Conservation (phyloP, 768 basidiomycete genomes). For the Amanita fuliginea region DNA sequence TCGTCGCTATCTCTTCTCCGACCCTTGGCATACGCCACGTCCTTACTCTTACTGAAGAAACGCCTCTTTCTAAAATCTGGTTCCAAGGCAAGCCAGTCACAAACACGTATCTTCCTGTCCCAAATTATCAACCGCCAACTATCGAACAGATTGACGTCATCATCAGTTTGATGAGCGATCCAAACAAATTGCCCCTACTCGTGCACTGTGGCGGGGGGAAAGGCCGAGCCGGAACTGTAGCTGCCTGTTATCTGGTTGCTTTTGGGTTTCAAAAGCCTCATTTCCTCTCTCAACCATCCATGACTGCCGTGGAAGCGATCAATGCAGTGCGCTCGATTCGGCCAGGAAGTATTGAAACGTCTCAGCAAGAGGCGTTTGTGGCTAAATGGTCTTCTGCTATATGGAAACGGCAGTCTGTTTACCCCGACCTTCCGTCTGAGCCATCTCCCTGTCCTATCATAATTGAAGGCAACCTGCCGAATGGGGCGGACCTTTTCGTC, state of each 20-base stretch:
- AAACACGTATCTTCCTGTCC: constrained; percentile 46
- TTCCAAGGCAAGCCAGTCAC: constrained; percentile 31
- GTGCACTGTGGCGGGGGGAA: constrained; percentile 57
- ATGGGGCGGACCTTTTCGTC: constrained; percentile 30
- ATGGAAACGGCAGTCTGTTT: constrained; percentile 45
- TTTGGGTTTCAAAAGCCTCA: constrained; percentile 39
- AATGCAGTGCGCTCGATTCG: constrained; percentile 33
- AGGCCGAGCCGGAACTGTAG: constrained; percentile 50
- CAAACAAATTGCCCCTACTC: constrained; percentile 34
- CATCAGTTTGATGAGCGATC: constrained; percentile 33
- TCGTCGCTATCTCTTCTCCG: constrained; percentile 30
- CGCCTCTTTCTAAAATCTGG: constrained; percentile 35
- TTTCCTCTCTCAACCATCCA: constrained; percentile 33
- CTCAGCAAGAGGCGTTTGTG: constrained; percentile 46
- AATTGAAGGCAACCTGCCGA: constrained; percentile 14
- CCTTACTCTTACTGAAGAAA: constrained; percentile 48
- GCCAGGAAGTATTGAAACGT: constrained; percentile 47
- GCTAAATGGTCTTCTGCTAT: constrained; percentile 46
- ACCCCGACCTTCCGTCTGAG: constrained; percentile 39
- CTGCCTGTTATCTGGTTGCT: constrained; percentile 48
- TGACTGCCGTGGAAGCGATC: constrained; percentile 40
- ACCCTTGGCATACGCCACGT: constrained; percentile 46
- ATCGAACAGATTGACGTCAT: constrained; percentile 53
- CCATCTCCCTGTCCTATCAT: constrained; percentile 35
- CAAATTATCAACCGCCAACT: constrained; percentile 41